Conservation (phyloP, 192 early-diverging fungal genomes). For the Backusella morwellensis region DNA sequence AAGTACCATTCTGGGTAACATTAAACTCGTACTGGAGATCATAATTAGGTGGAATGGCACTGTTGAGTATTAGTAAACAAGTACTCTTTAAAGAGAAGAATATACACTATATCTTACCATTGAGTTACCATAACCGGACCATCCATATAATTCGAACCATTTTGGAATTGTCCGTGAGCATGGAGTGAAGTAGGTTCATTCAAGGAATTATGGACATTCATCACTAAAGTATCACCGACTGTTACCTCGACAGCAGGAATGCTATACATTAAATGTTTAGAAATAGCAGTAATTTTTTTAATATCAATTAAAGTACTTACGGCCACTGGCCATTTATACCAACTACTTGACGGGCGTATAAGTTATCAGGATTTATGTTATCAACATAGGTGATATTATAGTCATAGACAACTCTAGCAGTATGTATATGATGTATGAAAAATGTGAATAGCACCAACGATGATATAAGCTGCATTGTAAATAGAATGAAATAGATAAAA, state of each 20-base stretch:
- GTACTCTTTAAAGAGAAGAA: neutral
- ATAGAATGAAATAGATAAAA: conserved; percentile 4
- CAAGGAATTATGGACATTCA: conserved; percentile 53
- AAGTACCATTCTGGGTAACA: conserved; percentile 73
- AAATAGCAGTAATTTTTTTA: neutral
- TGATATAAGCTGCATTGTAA: conserved; percentile 13
- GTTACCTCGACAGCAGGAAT: conserved; percentile 45
- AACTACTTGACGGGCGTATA: conserved; percentile 55
- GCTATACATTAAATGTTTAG: conserved; percentile 19
- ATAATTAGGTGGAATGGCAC: conserved; percentile 63
- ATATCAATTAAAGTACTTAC: conserved; percentile 33
- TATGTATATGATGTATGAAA: conserved; percentile 25
- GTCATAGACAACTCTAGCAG: conserved; percentile 58
- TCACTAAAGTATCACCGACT: conserved; percentile 40
- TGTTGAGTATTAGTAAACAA: neutral
- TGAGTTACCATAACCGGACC: conserved; percentile 69
- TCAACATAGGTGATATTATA: conserved; percentile 65
- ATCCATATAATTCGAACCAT: conserved; percentile 68
- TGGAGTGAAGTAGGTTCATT: conserved; percentile 63
- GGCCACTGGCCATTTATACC: conserved; percentile 68
- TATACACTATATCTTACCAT: conserved; percentile 37
- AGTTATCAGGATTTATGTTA: conserved; percentile 63
- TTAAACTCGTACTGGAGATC: conserved; percentile 70
- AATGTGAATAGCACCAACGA: conserved; percentile 29
- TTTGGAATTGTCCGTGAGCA: conserved; percentile 81